These are phyloP conservation scores for Cryphonectria nitschkei DNA, from an alignment of 2,329 filamentous ascomycete species.

Conservation along the genomic window DNA sequence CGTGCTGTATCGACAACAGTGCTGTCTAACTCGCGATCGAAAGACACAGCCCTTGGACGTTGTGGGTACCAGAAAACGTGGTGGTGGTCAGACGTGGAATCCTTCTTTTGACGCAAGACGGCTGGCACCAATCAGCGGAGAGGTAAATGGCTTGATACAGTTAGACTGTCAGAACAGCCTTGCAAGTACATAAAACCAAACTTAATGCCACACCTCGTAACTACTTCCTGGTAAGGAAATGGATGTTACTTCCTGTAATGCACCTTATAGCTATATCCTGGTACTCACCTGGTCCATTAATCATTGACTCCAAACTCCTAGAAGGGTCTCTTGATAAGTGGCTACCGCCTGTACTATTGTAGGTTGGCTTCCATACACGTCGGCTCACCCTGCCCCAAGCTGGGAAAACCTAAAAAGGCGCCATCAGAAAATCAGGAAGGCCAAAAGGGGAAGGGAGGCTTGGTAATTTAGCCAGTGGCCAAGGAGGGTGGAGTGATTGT, in stretches of 20 bases:
- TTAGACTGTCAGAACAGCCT: not conserved
- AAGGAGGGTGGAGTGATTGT: not conserved
- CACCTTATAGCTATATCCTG: not conserved
- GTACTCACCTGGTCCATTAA: not conserved
- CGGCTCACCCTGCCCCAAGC: not conserved
- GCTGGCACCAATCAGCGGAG: not conserved
- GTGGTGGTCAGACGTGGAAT: conserved; percentile 1
- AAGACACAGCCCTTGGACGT: not conserved
- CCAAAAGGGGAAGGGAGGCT: too few species aligned
- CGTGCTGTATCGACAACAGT: not conserved
- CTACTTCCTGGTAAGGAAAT: not conserved
- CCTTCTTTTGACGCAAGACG: not conserved
- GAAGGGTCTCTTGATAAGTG: not conserved
- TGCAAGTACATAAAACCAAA: not conserved
- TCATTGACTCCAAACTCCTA: not conserved
- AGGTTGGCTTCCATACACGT: not conserved
- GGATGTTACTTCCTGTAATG: not conserved
- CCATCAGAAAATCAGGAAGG: too few species aligned
- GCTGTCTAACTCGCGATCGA: not conserved
- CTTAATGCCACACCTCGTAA: not conserved
- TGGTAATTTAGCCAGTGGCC: too few species aligned
- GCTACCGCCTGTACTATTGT: not conserved
- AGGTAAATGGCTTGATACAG: not conserved
- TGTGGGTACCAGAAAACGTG: not conserved
- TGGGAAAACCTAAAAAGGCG: not conserved